Base-by-base conservation (phyloP, 768 basidiomycete genomes). In the Lanmaoa pseudosensibilis region DNA sequence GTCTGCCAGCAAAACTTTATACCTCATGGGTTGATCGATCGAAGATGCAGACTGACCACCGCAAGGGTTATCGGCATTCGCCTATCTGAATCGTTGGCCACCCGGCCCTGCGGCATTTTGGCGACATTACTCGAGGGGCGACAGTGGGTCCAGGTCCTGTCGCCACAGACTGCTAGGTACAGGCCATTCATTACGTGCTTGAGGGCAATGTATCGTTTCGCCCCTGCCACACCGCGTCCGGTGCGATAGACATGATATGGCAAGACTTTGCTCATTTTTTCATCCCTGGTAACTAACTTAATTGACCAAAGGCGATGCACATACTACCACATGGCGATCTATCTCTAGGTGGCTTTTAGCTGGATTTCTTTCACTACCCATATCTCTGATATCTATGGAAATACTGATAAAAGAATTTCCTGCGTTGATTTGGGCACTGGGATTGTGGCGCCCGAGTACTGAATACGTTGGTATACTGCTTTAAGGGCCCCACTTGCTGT, bases 11-110 rank as follows among this genome's bases (percentile, higher is more conserved):
- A 41, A 49, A 53, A 65, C 58, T 33, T 49, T 61, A 50, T 39
- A 21, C 50, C 62, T 59, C 62, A 37, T 56, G 62, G 38, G 21
- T 11, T 16, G 51, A 59, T 63, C 47, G 38, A 63, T 60, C 53
- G 53, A 48, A 25, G 49, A 50, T 41, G 23, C n/a, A n/a, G 8
- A 38, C 37, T 25, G 23, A 21, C 23, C 41, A 13, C 41, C 25
- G 41, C 44, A 33, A 46, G 32, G 51, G 39, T 44, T 41, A 30
- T 43, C 27, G 7, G 30, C 21, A 6, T 8, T 21, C 23, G 27
- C 38, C 13, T 34, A 4, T 19, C 16, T 33, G 30, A 18, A 37
- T 37, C 45, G 12, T 48, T 13, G 10, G n/a, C 32, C 46, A 19
- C 27, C n/a, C 7, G 27, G 27, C 27, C 15, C n/a, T 33, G 16